These are phyloP conservation scores for Wakefieldia striispora DNA, from an alignment of 768 basidiomycete genomes.

Conservation along the genomic window DNA sequence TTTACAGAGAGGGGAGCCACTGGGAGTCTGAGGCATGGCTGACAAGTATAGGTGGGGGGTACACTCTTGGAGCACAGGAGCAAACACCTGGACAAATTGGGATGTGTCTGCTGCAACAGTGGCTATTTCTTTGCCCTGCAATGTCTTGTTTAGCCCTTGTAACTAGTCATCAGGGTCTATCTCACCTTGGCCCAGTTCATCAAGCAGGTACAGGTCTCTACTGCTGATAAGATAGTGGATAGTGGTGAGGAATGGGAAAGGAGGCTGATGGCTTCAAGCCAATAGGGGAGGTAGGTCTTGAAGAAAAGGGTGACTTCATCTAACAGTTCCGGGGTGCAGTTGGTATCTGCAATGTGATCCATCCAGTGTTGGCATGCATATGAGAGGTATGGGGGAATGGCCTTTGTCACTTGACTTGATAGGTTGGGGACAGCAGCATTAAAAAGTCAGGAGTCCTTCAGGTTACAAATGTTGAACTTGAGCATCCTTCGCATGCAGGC, in stretches of 20 bases:
- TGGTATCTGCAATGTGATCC: background rate
- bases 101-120: background rate
- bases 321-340: background rate
- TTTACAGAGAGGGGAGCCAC: background rate
- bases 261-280: slow-evolving; percentile 1
- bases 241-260: background rate
- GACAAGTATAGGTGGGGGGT: background rate
- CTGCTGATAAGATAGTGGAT: background rate
- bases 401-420: background rate
- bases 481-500: background rate
- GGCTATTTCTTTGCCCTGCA: background rate
- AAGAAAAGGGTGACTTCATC: background rate
- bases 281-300: background rate
- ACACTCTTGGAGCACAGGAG: background rate
- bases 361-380: background rate
- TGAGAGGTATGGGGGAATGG: background rate
- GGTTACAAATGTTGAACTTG: background rate
- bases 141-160: background rate
- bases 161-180: background rate
- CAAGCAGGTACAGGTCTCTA: background rate
- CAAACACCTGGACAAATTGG: background rate
- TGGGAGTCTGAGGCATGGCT: background rate
- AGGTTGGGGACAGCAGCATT: background rate
- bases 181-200: background rate
- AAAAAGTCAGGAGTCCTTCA: too few relatives aligned